Base-by-base conservation (phyloP, 352 stramenopile genomes). In the Pythium aristosporum region DNA sequence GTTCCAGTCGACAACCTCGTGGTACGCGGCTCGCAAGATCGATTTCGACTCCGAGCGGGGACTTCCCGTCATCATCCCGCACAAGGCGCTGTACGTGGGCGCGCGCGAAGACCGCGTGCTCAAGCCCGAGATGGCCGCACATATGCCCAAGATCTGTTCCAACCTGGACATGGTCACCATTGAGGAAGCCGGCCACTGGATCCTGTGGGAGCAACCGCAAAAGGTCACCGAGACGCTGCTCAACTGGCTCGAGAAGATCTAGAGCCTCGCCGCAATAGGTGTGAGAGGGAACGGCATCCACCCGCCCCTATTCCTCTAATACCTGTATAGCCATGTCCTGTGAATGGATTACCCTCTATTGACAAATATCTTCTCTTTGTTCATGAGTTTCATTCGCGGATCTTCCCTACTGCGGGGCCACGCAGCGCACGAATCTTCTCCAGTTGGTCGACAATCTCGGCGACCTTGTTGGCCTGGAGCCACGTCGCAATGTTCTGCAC, bases 21-120 rank as follows among this genome's bases (percentile, higher is more conserved):
- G 82, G 60, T 88, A 88, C 61, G 78, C 67, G 8, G 78, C 75
- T 12, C 78, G 79, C 55, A 69, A 82, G 58, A 70, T 82, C 34
- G 82, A 88, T 57, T 89, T 85, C 64, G 75, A 82, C 34, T 59
- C 70, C 42, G 82, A 87, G 56, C 36, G 65, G 21, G 64, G 59
- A 0, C 41, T 82, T 43, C 50, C 67, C 16, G 50, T 67, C 20
- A 60, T 67, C 16, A 69, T 92, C 10, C 48, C 41, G 20, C 79
- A 87, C 57, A 75, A 69, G 7, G 73, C 77, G 25, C 63, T 91
- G 30, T 91, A 88, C 67, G 87, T 92, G 25, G 78, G 62, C 1
- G 83, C 83, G 0, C 72, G 53, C 8, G 66, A 88, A 7, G 80
- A 92, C 59, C 62, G 71, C 13, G 76, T 87, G 20, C 72, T 92